A percentile compares a stretch with the other conserved stretches of the same genome.
Conservation (phyloP, 192 early-diverging fungal species). For the Backusella luteola region DNA sequence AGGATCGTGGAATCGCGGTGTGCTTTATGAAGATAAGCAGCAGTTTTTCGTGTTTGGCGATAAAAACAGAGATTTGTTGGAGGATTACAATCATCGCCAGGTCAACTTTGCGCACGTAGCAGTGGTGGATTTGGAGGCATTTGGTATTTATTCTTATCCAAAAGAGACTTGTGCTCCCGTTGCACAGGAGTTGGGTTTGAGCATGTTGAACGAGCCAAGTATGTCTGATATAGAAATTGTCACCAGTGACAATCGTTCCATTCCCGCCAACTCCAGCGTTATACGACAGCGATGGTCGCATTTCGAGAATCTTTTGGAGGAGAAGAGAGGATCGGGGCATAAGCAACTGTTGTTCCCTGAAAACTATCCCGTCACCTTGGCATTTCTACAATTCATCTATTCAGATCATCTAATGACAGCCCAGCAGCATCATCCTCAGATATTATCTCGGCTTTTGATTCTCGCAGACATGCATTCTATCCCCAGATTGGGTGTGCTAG, state of each 20-base stretch:
- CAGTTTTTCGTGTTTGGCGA: conserved; percentile 70
- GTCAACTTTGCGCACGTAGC: conserved; percentile 71
- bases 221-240: conserved; percentile 48
- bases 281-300: conserved; percentile 45
- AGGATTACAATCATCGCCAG: conserved; percentile 75
- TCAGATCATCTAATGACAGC: conserved; percentile 66
- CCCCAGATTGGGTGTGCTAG: conserved; percentile 51
- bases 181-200: conserved; percentile 49
- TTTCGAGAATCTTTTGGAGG: conserved; percentile 42
- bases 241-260: conserved; percentile 36
- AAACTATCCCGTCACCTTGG: conserved; percentile 46
- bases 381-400: conserved; percentile 67
- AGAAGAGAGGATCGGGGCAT: conserved; percentile 20
- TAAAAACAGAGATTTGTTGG: conserved; percentile 56
- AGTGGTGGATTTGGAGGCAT: conserved; percentile 66
- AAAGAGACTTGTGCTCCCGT: conserved; percentile 41
- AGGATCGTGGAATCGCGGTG: conserved; percentile 73
- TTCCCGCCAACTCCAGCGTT: conserved; percentile 48
- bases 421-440: conserved; percentile 64
- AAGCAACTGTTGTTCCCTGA: conserved; percentile 40
- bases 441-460: conserved; percentile 62
- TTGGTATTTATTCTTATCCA: conserved; percentile 58
- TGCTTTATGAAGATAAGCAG: conserved; percentile 58
- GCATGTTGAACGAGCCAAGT: conserved; percentile 41
- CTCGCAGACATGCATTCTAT: conserved; percentile 64